Evolutionary conservation across 192 early-diverging fungal genomes (phyloP).

Genomic region (Rhizophagus sp.): DNA sequence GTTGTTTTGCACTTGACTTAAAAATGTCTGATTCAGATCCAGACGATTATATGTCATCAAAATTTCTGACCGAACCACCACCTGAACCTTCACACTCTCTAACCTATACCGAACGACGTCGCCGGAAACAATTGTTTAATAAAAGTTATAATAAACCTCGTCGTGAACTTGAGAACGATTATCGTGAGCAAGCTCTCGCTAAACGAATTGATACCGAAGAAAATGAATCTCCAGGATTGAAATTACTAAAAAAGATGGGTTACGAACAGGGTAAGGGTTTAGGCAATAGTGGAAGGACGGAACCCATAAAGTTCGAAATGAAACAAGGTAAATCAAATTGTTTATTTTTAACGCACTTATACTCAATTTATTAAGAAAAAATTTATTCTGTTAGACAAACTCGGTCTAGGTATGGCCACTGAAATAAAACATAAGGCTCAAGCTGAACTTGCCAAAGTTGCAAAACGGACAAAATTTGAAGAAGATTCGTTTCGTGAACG

Average conservation of each 20-base stretch:
- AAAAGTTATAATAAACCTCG: slow-evolving; percentile 42
- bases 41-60: slow-evolving; percentile 49
- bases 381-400: slow-evolving; percentile 24
- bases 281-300: slow-evolving; percentile 25
- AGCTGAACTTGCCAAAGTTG: slow-evolving; percentile 22
- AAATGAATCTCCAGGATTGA: slow-evolving; percentile 44
- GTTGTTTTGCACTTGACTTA: too few relatives aligned
- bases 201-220: slow-evolving; percentile 37
- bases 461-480: slow-evolving; percentile 32
- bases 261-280: slow-evolving; percentile 39
- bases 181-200: slow-evolving; percentile 42
- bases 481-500: slow-evolving; percentile 36
- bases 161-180: slow-evolving; percentile 36
- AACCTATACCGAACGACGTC: slow-evolving; percentile 39
- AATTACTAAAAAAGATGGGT: slow-evolving; percentile 51
- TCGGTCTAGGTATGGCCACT: slow-evolving; percentile 42
- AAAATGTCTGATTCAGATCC: slow-evolving; percentile 31
- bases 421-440: slow-evolving; percentile 33
- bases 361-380: not conserved
- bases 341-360: not conserved
- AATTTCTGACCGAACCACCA: slow-evolving; percentile 33
- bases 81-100: not conserved
- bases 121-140: slow-evolving; percentile 33
- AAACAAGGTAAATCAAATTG: slow-evolving; percentile 9
- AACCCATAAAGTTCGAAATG: slow-evolving; percentile 22